Percentiles rank a stretch among this genome's conserved stretches.
Evolutionary conservation across 495 filamentous ascomycete genomes (phyloP).

Genomic region (Neurospora sp.): DNA sequence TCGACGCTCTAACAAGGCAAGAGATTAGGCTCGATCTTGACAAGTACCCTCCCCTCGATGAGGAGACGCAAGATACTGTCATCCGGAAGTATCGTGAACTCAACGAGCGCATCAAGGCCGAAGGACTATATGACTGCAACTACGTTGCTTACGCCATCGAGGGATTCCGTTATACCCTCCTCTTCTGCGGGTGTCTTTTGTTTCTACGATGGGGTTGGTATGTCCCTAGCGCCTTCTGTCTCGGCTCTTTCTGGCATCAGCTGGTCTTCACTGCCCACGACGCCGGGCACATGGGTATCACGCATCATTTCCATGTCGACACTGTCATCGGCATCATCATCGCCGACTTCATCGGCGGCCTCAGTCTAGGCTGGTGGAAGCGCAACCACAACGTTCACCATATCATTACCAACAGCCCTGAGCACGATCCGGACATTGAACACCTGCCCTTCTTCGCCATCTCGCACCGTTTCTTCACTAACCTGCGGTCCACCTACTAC

Average conservation of each 20-base stretch:
- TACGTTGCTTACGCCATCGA: constrained; percentile 78
- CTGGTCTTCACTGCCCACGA: constrained; percentile 93
- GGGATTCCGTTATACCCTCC: constrained; percentile 57
- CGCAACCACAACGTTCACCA: constrained; percentile 96
- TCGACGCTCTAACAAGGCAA: constrained; percentile 65
- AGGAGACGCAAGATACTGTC: constrained; percentile 65
- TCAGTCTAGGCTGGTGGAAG: constrained; percentile 98
- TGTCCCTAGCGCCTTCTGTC: constrained; percentile 57
- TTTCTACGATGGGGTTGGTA: constrained; percentile 69
- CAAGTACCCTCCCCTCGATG: constrained; percentile 75
- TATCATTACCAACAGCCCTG: constrained; percentile 90
- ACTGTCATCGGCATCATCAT: constrained; percentile 82
- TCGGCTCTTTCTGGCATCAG: constrained; percentile 91
- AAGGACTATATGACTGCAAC: constrained; percentile 76
- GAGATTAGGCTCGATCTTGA: constrained; percentile 67
- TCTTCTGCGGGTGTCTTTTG: constrained; percentile 55
- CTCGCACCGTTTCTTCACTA: constrained; percentile 72
- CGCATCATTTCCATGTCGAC: constrained; percentile 75
- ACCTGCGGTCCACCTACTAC: constrained; percentile 79
- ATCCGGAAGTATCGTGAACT: constrained; percentile 70
- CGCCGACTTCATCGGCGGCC: constrained; percentile 79
- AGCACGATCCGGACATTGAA: constrained; percentile 96
- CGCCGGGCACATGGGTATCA: constrained; percentile 96
- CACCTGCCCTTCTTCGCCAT: constrained; percentile 94
- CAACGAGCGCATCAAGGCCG: constrained; percentile 56